Evolutionary conservation across 1,284 basidiomycete species (phyloP), one percentile per base, ranked within the genome.

Genomic region (Salmacisia buchloeana): DNA sequence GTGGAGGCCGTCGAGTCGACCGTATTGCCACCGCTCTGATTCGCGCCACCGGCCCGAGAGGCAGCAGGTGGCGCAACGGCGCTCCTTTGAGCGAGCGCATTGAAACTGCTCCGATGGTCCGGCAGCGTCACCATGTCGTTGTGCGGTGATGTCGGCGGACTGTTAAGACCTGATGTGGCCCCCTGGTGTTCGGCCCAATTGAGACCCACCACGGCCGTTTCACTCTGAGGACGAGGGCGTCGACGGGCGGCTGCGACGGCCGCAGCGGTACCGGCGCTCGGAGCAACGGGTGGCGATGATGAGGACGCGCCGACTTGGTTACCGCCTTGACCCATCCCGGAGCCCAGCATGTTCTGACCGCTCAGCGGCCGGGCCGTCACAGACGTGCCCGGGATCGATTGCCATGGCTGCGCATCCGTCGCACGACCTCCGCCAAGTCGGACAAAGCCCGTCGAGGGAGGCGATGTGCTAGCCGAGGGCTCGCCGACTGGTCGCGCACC

Each of bases 371-470:
- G 56, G 3, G 35, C 35, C 4, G 36, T 21, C 18, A 27, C 36
- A n/a, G 23, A 21, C 9, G 36, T 58, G 34, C 35, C 25, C 6
- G 36, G 35, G 2, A 39, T 38, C 5, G 35, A 36, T 36, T 54
- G 39, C 43, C 69, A 77, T 10, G 75, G 73, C 7, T 69, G 54
- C 1, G 62, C 33, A 31, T 74, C 75, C 6, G 68, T 71, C 10
- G 75, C 71, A 1, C 68, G 60, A 18, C 72, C 75, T 27, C 75
- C 75, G 21, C 72, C 64, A 54, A 72, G 61, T 1, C 75, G 64
- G 10, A 74, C 70, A 54, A 77, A 77, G n/a, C 72, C 72, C 54
- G 6, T 36, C 9, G 1, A 59, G 18, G 2, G 67, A 57, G 67
- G 65, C 46, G 66, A 63, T 62, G 58, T 18, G 60, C 66, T 23